phyloP scores from a whole-genome alignment of 148 eudicot species.

The Nepenthes mirabilis region DNA sequence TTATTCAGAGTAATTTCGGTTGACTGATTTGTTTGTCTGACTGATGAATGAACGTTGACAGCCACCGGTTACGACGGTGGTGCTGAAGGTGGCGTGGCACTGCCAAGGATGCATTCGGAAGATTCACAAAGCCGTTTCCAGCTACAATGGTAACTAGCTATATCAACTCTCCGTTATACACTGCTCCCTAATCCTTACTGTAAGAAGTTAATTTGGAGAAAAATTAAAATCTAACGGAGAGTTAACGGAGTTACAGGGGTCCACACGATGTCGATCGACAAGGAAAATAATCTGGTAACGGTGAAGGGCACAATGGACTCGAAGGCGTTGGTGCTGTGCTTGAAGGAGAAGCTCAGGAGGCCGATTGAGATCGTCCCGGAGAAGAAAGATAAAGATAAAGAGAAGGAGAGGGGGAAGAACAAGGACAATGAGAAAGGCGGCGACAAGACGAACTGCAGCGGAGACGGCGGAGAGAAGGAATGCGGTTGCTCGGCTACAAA shows the following conservation, averaged over 20 bases:
- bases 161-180: not conserved
- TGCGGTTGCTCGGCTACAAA: not conserved
- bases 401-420: conserved; percentile 3
- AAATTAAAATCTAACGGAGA: not conserved
- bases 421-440: not conserved
- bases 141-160: conserved; percentile 46
- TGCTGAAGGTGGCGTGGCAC: conserved; percentile 56
- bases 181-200: not conserved
- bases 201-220: too few relatives aligned
- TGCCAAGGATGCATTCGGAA: conserved; percentile 67
- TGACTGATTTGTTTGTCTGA: not conserved
- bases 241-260: conserved; percentile 27
- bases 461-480: not conserved
- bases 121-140: conserved; percentile 29
- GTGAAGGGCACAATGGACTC: conserved; percentile 54
- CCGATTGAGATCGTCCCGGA: conserved; percentile 44
- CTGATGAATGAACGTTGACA: conserved; percentile 6
- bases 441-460: not conserved
- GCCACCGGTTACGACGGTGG: conserved; percentile 48
- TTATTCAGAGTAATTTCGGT: too few relatives aligned
- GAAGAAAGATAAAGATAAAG: conserved; percentile 34
- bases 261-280: conserved; percentile 36
- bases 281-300: conserved; percentile 37
- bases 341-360: conserved; percentile 36
- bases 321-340: conserved; percentile 31